Evolutionary conservation across 2,329 filamentous ascomycete species (phyloP), one percentile per base, ranked within the genome.

Genomic region (Fusarium pilosicola): DNA sequence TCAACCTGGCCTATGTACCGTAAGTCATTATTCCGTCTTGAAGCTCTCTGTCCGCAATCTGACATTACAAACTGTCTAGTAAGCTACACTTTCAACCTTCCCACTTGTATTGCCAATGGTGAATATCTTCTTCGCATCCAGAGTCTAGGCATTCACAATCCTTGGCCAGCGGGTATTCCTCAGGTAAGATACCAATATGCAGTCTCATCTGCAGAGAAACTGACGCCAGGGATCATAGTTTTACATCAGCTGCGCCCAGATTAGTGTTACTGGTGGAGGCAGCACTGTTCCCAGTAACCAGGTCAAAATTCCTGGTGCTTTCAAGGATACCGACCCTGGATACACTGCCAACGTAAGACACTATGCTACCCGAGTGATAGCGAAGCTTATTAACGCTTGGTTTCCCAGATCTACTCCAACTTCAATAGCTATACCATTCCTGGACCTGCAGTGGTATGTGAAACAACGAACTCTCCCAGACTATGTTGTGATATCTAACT

Each of bases 191-290:
- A 4, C 0, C 12, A 1, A 28, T 15, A 22, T 22, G 0, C 3
- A 20, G 12, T 46, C 18, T 22, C 18, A 20, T 1, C 2, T 44
- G 14, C 6, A 0, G 11, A 24, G 3, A 1, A 3, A 1, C 13
- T 66, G 20, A 66, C 30, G 5, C 0, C 9, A 10, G 1, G 3
- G 2, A 12, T 12, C 6, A 1, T 3, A 67, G 64, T 67, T 67
- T 9, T 67, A 67, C n/a, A 67, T 60, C 20, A 61, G 51, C 26
- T 67, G 64, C 17, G 64, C 64, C 5, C 64, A 67, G 15, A 67
- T 67, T 7, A 67, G 20, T 15, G 44, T 67, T 7, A 22, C 45
- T 39, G 64, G 64, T 5, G 64, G 64, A 30, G 64, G 64, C 0
- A 67, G 51, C n/a, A 66, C 54, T 20, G 38, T 42, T 34, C 64